Evolutionary conservation across 2,329 filamentous ascomycete genomes (phyloP).

Genomic region (Nigrospora osmanthi): DNA sequence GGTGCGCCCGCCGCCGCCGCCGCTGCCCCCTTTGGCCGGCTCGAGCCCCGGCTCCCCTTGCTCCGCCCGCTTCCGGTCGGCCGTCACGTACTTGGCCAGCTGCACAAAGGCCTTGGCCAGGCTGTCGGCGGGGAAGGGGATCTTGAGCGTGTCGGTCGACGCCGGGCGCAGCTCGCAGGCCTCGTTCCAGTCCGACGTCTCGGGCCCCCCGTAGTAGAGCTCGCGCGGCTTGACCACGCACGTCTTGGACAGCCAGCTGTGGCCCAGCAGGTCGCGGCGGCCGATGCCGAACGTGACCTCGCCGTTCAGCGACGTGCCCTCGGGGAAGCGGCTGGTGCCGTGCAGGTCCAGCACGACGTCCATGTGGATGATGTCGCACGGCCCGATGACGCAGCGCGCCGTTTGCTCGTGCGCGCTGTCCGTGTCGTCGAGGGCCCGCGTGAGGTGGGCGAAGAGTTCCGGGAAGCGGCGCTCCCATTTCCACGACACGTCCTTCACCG

Average conservation of each 20-base stretch:
- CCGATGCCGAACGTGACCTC: conserved; percentile 52
- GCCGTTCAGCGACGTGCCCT: conserved; percentile 51
- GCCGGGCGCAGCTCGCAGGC: conserved; percentile 29
- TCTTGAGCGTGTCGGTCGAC: conserved; percentile 35
- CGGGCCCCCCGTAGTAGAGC: conserved; percentile 34
- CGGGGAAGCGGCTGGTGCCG: conserved; percentile 47
- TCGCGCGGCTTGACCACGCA: conserved; percentile 49
- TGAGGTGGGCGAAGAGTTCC: conserved; percentile 43
- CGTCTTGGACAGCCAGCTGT: conserved; percentile 54
- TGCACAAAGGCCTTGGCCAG: conserved; percentile 52
- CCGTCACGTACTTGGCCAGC: conserved; percentile 41
- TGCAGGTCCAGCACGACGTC: conserved; percentile 53
- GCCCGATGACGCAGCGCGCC: conserved; percentile 25
- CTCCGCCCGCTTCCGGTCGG: conserved; percentile 17
- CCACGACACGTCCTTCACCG: conserved; percentile 41
- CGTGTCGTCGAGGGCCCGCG: conserved; percentile 38
- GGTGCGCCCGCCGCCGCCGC: conserved; percentile 25
- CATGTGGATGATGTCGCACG: conserved; percentile 54
- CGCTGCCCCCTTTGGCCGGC: conserved; percentile 10
- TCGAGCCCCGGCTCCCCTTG: conserved; percentile 5
- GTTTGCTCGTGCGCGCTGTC: conserved; percentile 20
- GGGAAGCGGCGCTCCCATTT: conserved; percentile 54
- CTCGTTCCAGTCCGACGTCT: conserved; percentile 36
- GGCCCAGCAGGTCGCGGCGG: conserved; percentile 42
- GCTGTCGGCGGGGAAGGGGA: conserved; percentile 50